Evolutionary conservation across 1,284 basidiomycete genomes (phyloP).

Genomic region (Boletus sp.): DNA sequence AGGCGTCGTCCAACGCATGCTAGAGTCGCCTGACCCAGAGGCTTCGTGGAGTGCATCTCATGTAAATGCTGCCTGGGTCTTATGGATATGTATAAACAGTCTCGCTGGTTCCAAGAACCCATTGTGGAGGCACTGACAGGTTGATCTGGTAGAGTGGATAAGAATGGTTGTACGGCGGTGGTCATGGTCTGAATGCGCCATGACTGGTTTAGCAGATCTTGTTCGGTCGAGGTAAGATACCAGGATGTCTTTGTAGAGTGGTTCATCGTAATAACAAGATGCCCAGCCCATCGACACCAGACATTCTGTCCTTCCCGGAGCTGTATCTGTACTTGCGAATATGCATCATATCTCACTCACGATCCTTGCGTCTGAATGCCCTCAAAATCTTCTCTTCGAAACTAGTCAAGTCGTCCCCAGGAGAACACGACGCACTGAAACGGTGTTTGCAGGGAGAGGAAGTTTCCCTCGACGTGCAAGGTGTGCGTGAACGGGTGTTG

Average conservation of each 20-base stretch:
- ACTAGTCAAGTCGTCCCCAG: conserved; percentile 44
- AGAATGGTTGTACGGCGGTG: conserved; percentile 52
- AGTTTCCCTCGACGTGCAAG: conserved; percentile 72
- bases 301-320: conserved; percentile 44
- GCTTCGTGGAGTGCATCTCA: conserved; percentile 41
- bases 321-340: conserved; percentile 51
- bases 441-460: conserved; percentile 76
- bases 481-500: conserved; percentile 81
- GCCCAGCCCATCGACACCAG: conserved; percentile 24
- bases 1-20: conserved; percentile 49
- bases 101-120: conserved; percentile 44
- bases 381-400: conserved; percentile 58
- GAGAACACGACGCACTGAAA: conserved; percentile 61
- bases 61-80: conserved; percentile 54
- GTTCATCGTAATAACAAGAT: not conserved
- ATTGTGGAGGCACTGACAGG: conserved; percentile 50
- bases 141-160: conserved; percentile 54
- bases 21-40: conserved; percentile 42
- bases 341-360: conserved; percentile 63
- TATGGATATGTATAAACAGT: conserved; percentile 52
- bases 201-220: conserved; percentile 57
- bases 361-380: conserved; percentile 53
- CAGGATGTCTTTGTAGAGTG: not conserved
- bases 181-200: conserved; percentile 59
- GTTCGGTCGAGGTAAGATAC: conserved; percentile 50